Evolutionary conservation across 495 filamentous ascomycete genomes (phyloP), one percentile per base, ranked within the genome.

Genomic region (Aspergillus panamensis): DNA sequence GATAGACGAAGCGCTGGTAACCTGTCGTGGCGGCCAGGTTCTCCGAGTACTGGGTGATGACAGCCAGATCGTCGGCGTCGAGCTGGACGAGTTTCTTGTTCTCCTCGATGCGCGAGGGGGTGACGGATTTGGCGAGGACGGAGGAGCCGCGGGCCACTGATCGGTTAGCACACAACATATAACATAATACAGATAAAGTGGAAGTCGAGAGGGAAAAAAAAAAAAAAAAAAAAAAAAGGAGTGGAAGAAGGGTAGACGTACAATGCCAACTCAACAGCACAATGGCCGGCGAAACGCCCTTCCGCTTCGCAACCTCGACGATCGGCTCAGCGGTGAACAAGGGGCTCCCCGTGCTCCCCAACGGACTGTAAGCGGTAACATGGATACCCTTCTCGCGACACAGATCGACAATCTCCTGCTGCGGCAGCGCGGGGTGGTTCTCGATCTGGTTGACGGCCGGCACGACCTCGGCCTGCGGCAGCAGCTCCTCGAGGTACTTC

Each of bases 381-480:
- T 87, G 84, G 53, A 91, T 91, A 33, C 87, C 87, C 74, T 87
- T 87, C 54, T 78, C 73, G 47, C 79, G 82, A 76, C 87, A 91
- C 58, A 86, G 81, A 66, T 91, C 87, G 35, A 90, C 85, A 63
- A 92, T 87, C 64, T 94, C 89, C 71, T 92, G 86, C 76, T 94
- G 90, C 1, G 90, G 90, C n/a, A 94, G 82, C 21, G 69, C 64
- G 8, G 77, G 77, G 76, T 92, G 89, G 75, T 92, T 92, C 76
- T 96, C 91, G 66, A 95, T 91, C 82, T 95, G 90, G 76, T 95
- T 94, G 59, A 85, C 88, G n/a, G 90, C 90, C 10, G 91, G 91
- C 1, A 86, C 69, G 40, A 92, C 73, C 32, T 72, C 80, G 50
- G 82, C 83, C 49, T 87, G 74, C 4, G 83, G 77, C 7, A 94